phyloP scores from a whole-genome alignment of 2,329 filamentous ascomycete species.

The Penicillium freii region DNA sequence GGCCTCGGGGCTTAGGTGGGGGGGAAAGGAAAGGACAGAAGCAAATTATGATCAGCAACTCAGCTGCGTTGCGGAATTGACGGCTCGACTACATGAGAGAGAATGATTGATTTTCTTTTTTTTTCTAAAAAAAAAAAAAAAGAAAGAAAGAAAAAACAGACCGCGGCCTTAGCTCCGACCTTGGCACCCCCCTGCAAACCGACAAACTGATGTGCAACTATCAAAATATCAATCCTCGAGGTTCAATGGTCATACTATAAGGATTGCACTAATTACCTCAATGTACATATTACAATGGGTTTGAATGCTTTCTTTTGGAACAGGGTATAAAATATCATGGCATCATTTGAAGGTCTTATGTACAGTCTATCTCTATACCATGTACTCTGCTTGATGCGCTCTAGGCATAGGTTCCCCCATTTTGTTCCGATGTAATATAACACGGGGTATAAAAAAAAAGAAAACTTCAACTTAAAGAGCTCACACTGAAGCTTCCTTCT shows the following conservation, averaged over 20 bases:
- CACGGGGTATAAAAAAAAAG: slow-evolving; percentile 14
- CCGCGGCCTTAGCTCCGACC: background rate
- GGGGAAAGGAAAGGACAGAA: background rate
- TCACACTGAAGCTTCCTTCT: slow-evolving; percentile 44
- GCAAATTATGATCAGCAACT: background rate
- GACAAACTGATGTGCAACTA: background rate
- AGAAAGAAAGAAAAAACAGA: background rate
- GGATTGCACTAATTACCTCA: background rate
- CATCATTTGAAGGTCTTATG: slow-evolving; percentile 13
- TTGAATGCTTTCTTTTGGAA: background rate
- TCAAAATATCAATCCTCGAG: background rate
- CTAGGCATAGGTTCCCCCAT: slow-evolving; percentile 1
- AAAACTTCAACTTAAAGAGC: background rate
- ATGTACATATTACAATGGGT: background rate
- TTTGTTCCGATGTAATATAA: background rate
- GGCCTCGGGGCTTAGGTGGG: background rate
- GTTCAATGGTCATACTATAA: background rate
- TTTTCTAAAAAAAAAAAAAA: too few relatives aligned
- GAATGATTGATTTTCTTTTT: background rate
- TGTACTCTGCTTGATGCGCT: slow-evolving; percentile 2
- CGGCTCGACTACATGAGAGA: background rate
- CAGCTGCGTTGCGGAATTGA: background rate
- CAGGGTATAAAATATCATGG: background rate
- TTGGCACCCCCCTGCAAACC: background rate
- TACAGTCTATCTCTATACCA: slow-evolving; percentile 17